A percentile compares a stretch with the other conserved stretches of the same genome.
Conservation (phyloP, 768 basidiomycete species). For the Gyrodon lividus region DNA sequence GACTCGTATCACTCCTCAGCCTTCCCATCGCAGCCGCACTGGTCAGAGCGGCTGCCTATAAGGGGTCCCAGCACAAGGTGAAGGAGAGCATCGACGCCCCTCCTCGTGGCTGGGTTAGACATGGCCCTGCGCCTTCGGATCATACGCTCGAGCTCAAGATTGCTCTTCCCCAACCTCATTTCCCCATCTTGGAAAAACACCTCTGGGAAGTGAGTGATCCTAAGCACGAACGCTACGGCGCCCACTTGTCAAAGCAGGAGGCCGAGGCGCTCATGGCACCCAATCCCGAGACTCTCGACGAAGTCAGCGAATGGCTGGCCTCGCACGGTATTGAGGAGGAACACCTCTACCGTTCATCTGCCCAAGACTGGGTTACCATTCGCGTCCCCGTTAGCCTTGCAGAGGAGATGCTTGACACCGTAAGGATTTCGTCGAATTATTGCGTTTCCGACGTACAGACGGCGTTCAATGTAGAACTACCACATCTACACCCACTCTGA, state of each 20-base stretch:
- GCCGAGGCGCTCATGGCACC: slow-evolving; percentile 64
- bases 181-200: slow-evolving; percentile 47
- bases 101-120: slow-evolving; percentile 50
- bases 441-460: neutral
- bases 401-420: slow-evolving; percentile 72
- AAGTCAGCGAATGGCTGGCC: slow-evolving; percentile 62
- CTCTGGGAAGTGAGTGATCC: slow-evolving; percentile 62
- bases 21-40: slow-evolving; percentile 14
- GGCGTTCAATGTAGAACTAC: slow-evolving; percentile 47
- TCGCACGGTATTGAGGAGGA: slow-evolving; percentile 51
- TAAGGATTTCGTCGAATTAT: slow-evolving; percentile 27
- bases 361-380: slow-evolving; percentile 68
- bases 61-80: slow-evolving; percentile 30
- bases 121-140: slow-evolving; percentile 42
- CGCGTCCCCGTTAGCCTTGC: slow-evolving; percentile 56
- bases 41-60: slow-evolving; percentile 8
- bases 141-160: slow-evolving; percentile 56
- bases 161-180: slow-evolving; percentile 54
- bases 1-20: slow-evolving; percentile 6
- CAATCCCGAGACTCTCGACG: slow-evolving; percentile 46
- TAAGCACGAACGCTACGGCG: slow-evolving; percentile 50
- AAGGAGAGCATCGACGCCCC: slow-evolving; percentile 47
- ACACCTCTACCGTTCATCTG: slow-evolving; percentile 54
- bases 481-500: slow-evolving; percentile 55
- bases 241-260: slow-evolving; percentile 61